These are phyloP conservation scores for Cinchona pubescens DNA, from an alignment of 257 asterid genomes.

Conservation along the genomic window DNA sequence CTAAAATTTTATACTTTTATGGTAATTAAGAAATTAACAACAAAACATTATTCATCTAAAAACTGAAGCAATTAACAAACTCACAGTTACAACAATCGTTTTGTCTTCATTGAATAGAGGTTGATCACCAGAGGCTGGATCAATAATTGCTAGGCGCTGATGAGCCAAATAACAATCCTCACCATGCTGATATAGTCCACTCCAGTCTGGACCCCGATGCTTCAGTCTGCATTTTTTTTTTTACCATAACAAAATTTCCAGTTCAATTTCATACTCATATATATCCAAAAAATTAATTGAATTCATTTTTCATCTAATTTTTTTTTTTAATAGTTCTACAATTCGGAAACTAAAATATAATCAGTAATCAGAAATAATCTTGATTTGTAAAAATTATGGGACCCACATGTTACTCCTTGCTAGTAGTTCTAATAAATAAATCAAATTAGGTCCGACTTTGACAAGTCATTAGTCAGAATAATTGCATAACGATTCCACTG, in stretches of 20 bases:
- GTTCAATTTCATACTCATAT: not conserved
- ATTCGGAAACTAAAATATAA: not conserved
- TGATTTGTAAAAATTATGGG: not conserved
- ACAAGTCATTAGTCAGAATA: not conserved
- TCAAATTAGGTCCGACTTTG: not conserved
- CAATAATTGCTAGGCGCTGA: constrained; percentile 86
- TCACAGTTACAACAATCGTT: constrained; percentile 74
- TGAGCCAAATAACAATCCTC: constrained; percentile 65
- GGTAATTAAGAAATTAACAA: not conserved
- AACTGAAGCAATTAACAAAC: constrained; percentile 9
- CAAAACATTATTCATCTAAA: too few species aligned
- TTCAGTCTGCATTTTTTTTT: constrained; percentile 84
- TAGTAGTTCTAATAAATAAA: not conserved
- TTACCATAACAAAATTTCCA: constrained; percentile 3
- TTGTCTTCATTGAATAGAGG: constrained; percentile 81
- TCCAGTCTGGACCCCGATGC: constrained; percentile 99
- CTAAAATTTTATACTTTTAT: constrained; percentile 31
- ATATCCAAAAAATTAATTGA: too few species aligned
- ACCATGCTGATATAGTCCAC: constrained; percentile 84
- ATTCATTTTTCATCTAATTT: too few species aligned
- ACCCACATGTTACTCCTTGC: not conserved
- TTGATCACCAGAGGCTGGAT: constrained; percentile 98
- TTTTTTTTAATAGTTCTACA: not conserved
- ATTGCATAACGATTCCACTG: not conserved
- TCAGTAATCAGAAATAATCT: not conserved